Conservation (phyloP, 176 grass and related monocot species). For the Raddia guianensis region DNA sequence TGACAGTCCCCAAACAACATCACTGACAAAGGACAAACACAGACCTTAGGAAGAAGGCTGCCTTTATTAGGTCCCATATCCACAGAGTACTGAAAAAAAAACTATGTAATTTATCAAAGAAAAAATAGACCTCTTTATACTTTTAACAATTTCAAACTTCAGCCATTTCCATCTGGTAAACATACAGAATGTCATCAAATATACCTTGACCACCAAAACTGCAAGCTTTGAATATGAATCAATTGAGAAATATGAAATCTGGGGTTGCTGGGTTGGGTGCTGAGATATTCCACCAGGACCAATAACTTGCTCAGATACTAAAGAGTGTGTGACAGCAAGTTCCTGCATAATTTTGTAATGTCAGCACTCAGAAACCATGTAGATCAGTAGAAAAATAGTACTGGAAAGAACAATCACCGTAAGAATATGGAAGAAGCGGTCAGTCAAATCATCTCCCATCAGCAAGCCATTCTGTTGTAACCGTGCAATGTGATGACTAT, state of each 20-base stretch:
- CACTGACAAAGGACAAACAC: constrained; percentile 22
- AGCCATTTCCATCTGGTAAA: neutral
- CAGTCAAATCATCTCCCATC: constrained; percentile 86
- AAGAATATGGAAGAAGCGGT: constrained; percentile 77
- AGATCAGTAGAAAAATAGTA: constrained; percentile 32
- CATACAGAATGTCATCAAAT: neutral
- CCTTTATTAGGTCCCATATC: constrained; percentile 80
- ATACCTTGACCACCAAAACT: constrained; percentile 80
- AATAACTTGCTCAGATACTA: constrained; percentile 64
- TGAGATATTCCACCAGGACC: constrained; percentile 51
- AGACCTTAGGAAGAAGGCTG: constrained; percentile 75
- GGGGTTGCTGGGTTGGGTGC: constrained; percentile 50
- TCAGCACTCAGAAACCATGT: constrained; percentile 23
- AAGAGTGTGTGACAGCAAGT: constrained; percentile 65
- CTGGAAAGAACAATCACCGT: constrained; percentile 48
- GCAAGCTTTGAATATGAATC: constrained; percentile 92
- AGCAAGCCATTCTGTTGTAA: constrained; percentile 82
- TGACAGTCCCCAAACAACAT: neutral
- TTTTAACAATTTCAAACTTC: neutral
- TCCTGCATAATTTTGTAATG: constrained; percentile 57
- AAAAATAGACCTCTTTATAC: constrained; percentile 2
- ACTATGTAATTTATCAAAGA: neutral
- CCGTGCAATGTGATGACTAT: constrained; percentile 73
- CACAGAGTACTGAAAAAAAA: constrained; percentile 56
- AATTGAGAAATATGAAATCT: constrained; percentile 82